Percentiles rank a stretch among this genome's conserved stretches.
These are phyloP conservation scores for Capsella rubella DNA, from an alignment of 441 rosid species.

Conservation along the genomic window DNA sequence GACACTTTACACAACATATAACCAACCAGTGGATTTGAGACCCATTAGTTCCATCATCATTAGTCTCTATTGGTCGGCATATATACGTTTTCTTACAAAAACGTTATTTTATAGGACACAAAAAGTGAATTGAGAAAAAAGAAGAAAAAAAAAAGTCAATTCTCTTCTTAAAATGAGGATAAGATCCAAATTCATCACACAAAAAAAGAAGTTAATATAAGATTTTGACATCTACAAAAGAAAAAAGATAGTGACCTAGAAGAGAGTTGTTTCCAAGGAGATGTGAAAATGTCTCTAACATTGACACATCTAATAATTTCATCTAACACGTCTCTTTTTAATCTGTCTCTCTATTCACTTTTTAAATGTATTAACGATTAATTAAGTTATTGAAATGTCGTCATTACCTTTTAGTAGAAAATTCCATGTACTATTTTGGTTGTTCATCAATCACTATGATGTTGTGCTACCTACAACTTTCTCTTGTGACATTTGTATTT, in stretches of 20 bases:
- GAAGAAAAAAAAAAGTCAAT: background rate
- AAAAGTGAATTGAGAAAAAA: constrained; percentile 8
- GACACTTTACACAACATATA: constrained; percentile 13
- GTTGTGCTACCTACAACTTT: constrained; percentile 18
- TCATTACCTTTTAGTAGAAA: constrained; percentile 4
- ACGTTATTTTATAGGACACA: constrained; percentile 9
- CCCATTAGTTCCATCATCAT: constrained; percentile 29
- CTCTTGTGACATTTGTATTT: constrained; percentile 13
- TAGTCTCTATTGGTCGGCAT: constrained; percentile 17
- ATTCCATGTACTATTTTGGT: background rate
- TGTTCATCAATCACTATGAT: constrained; percentile 35
- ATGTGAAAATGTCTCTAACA: constrained; percentile 36
- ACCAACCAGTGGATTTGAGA: constrained; percentile 15
- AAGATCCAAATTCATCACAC: background rate
- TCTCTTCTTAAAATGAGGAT: constrained; percentile 26
- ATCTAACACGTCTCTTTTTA: constrained; percentile 39
- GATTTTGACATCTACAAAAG: constrained; percentile 21
- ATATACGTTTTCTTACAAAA: constrained; percentile 26
- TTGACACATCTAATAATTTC: constrained; percentile 31
- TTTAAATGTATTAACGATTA: constrained; percentile 9
- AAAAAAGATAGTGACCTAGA: constrained; percentile 21
- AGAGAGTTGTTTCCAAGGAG: constrained; percentile 6
- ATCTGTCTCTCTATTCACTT: constrained; percentile 28
- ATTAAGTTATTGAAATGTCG: constrained; percentile 25
- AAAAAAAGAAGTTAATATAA: background rate